These are phyloP conservation scores for Didymella pinodella DNA, from an alignment of 2,329 filamentous ascomycete species.

Conservation along the genomic window DNA sequence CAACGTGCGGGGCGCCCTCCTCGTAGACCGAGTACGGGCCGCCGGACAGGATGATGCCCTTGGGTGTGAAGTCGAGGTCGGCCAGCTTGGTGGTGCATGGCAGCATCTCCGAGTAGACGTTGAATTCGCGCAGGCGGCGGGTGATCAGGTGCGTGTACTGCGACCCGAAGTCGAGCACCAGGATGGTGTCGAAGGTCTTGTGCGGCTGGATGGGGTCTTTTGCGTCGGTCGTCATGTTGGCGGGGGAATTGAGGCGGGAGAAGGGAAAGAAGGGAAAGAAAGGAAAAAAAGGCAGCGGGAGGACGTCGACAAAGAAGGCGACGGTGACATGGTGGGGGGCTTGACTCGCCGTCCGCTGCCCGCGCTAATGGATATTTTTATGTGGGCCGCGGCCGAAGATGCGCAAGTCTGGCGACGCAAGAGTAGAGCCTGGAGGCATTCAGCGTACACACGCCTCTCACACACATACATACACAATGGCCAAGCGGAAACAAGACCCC, in stretches of 20 bases:
- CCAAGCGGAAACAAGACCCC: conserved; percentile 48
- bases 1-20: conserved; percentile 76
- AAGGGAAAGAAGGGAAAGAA: conserved; percentile 4
- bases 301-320: conserved; percentile 7
- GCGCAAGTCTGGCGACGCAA: conserved; percentile 5
- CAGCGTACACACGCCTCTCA: conserved; percentile 1
- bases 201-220: conserved; percentile 57
- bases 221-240: conserved; percentile 51
- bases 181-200: conserved; percentile 69
- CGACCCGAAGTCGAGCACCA: conserved; percentile 75
- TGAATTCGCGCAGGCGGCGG: conserved; percentile 76
- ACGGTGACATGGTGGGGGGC: conserved; percentile 16
- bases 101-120: conserved; percentile 87
- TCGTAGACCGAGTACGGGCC: conserved; percentile 84
- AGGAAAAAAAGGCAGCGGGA: conserved; percentile 14
- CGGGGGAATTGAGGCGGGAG: conserved; percentile 14
- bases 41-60: conserved; percentile 81
- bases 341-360: not conserved
- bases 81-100: conserved; percentile 83
- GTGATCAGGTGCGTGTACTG: conserved; percentile 80
- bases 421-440: no score
- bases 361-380: conserved; percentile 6
- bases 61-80: conserved; percentile 80
- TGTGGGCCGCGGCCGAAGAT: not conserved
- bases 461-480: conserved; percentile 38